Conservation (phyloP, 306 rosid genomes). For the Lagenaria siceraria region DNA sequence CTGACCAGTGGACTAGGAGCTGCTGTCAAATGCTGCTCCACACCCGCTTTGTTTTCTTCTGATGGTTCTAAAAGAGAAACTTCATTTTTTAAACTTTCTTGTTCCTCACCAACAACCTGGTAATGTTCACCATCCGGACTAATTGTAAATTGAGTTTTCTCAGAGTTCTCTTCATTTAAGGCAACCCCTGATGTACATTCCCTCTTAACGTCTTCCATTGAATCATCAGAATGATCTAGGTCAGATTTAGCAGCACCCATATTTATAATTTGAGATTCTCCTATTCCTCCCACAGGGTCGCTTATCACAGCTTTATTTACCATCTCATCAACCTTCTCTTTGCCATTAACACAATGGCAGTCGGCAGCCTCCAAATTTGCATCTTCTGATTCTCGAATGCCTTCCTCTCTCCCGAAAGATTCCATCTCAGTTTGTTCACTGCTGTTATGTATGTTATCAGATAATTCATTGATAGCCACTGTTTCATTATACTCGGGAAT, state of each 20-base stretch:
- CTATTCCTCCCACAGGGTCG: background rate
- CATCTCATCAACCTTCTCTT: background rate
- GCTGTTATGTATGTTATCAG: background rate
- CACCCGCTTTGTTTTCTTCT: background rate
- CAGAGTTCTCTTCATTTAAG: background rate
- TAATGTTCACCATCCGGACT: background rate
- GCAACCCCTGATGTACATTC: background rate
- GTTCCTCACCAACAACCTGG: background rate
- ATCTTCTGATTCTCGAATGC: conserved; percentile 6
- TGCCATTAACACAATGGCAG: background rate
- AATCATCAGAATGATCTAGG: background rate
- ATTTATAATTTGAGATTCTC: conserved; percentile 2
- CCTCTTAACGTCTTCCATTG: background rate
- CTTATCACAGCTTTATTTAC: background rate
- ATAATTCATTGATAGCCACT: background rate
- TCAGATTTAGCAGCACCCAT: background rate
- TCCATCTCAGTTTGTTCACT: background rate
- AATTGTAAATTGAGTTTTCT: background rate
- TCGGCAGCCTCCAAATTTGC: conserved; percentile 12
- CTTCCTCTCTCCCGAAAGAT: background rate
- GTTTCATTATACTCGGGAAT: background rate
- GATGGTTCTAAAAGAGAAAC: conserved; percentile 1
- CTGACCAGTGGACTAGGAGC: background rate
- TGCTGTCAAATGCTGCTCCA: conserved; percentile 12
- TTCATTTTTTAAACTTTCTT: background rate